Conservation (phyloP, 352 stramenopile genomes). For the Hyaloperonospora brassicae region DNA sequence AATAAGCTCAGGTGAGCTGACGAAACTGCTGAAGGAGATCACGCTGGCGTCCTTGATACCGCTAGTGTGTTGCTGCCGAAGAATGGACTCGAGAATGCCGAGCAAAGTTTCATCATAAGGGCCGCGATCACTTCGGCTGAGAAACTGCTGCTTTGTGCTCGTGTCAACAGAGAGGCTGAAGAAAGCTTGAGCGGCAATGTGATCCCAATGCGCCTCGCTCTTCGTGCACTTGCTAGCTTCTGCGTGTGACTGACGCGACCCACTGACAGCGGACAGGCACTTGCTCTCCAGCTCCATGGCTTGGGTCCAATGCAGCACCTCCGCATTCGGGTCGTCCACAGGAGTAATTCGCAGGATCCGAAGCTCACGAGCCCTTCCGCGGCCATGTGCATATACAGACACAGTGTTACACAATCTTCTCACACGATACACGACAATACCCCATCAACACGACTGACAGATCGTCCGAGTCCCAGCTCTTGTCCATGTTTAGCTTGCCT, state of each 20-base stretch:
- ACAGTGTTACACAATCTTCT: neutral
- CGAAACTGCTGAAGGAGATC: constrained; percentile 21
- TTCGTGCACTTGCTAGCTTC: neutral
- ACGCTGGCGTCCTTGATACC: constrained; percentile 2
- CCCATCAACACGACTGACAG: constrained; percentile 11
- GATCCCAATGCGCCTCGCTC: constrained; percentile 28
- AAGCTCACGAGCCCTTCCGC: constrained; percentile 39
- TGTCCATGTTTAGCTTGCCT: constrained; percentile 65
- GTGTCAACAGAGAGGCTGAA: constrained; percentile 30
- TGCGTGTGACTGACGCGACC: neutral
- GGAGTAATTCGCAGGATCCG: constrained; percentile 42
- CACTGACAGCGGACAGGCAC: constrained; percentile 30
- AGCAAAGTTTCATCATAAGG: constrained; percentile 29
- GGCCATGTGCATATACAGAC: neutral
- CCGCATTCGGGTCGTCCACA: constrained; percentile 60
- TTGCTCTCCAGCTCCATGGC: constrained; percentile 35
- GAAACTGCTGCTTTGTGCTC: constrained; percentile 23
- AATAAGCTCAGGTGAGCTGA: constrained; percentile 5
- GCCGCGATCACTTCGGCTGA: constrained; percentile 12
- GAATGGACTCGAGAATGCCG: constrained; percentile 28
- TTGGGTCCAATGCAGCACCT: constrained; percentile 65
- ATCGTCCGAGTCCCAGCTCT: constrained; percentile 26
- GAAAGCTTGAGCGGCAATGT: constrained; percentile 34
- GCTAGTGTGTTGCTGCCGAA: constrained; percentile 22
- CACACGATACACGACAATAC: neutral